These are phyloP conservation scores for Fonsecaea pugnacius DNA, from an alignment of 2,329 filamentous ascomycete species.

Conservation along the genomic window DNA sequence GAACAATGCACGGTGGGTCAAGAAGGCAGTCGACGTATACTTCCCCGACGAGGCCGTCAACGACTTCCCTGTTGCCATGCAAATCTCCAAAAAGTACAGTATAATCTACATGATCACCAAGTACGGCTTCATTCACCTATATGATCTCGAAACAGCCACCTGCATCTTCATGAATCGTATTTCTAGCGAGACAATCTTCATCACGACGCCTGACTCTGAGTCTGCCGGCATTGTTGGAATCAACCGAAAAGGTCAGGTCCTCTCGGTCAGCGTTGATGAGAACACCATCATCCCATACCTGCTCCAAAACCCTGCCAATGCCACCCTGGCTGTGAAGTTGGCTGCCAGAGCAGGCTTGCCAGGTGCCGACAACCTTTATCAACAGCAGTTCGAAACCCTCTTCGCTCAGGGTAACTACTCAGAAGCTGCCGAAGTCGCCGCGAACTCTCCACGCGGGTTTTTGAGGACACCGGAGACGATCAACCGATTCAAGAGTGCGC, in stretches of 20 bases:
- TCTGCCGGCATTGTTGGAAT: slow-evolving; percentile 90
- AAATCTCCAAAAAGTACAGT: slow-evolving; percentile 95
- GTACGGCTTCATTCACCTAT: slow-evolving; percentile 98
- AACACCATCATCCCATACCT: slow-evolving; percentile 89
- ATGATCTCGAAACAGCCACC: slow-evolving; percentile 92
- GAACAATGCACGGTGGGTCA: slow-evolving; percentile 84
- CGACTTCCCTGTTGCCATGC: slow-evolving; percentile 97
- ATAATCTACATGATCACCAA: slow-evolving; percentile 98
- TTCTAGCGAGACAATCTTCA: slow-evolving; percentile 98
- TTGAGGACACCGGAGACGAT: slow-evolving; percentile 93
- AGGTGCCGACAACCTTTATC: slow-evolving; percentile 91
- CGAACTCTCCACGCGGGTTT: slow-evolving; percentile 94
- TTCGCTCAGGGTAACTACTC: slow-evolving; percentile 78
- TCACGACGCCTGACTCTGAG: slow-evolving; percentile 80
- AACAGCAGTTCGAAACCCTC: slow-evolving; percentile 88
- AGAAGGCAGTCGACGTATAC: slow-evolving; percentile 97
- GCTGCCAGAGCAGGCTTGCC: slow-evolving; percentile 91
- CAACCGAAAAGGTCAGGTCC: slow-evolving; percentile 95
- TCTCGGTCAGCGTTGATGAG: slow-evolving; percentile 93
- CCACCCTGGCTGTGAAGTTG: slow-evolving; percentile 91
- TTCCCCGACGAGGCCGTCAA: slow-evolving; percentile 94
- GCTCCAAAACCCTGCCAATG: slow-evolving; percentile 93
- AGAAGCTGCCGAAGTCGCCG: slow-evolving; percentile 92
- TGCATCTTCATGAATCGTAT: slow-evolving; percentile 99
- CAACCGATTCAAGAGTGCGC: slow-evolving; percentile 88